Evolutionary conservation across 805 yeast genomes (phyloP).

Genomic region (Kregervanrija fluxuum): DNA sequence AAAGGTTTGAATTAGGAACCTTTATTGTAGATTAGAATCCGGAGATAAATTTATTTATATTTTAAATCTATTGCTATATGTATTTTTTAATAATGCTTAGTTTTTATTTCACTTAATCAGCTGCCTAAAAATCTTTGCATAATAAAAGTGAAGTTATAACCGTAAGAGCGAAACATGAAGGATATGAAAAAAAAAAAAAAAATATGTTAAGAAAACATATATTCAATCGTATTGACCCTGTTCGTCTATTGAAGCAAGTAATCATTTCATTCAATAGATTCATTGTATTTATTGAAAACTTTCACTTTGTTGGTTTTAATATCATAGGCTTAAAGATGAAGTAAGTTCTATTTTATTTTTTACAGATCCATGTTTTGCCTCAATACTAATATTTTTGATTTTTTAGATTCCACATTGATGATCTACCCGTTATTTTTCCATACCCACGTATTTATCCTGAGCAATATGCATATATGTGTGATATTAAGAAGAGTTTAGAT

Average conservation of each 20-base stretch:
- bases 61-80: not conserved
- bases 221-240: no score
- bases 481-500: slow-evolving; percentile 86
- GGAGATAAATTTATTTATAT: not conserved
- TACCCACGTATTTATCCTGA: slow-evolving; percentile 97
- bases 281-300: no score
- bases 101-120: not conserved
- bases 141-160: no score
- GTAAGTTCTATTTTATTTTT: slow-evolving; percentile 8
- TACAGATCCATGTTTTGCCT: not conserved
- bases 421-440: slow-evolving; percentile 91
- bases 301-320: not conserved
- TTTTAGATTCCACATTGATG: slow-evolving; percentile 81
- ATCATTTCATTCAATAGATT: no score
- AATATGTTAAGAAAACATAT: no score
- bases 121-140: no score
- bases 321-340: slow-evolving; percentile 7
- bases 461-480: slow-evolving; percentile 97
- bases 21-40: not conserved
- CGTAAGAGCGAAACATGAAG: no score
- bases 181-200: no score
- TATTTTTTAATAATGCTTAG: not conserved
- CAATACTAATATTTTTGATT: slow-evolving; percentile 7
- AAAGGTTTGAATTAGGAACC: not conserved
- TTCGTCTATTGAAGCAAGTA: no score